These are phyloP conservation scores for Populus trichocarpa DNA, from an alignment of 441 rosid genomes.

Conservation along the genomic window DNA sequence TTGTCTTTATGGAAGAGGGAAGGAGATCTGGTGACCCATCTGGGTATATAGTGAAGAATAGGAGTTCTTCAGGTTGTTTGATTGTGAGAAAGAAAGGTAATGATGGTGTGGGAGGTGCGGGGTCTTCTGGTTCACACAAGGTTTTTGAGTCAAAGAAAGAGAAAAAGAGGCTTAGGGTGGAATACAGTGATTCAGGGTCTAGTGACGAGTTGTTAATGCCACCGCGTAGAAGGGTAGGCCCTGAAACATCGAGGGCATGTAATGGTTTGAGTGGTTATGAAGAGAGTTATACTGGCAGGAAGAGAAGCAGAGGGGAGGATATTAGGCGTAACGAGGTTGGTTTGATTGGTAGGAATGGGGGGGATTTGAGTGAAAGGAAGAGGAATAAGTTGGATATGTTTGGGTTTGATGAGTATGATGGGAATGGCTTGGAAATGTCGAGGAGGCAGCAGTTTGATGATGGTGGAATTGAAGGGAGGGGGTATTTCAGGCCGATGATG, in stretches of 20 bases:
- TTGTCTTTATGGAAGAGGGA: conserved; percentile 53
- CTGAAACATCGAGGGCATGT: conserved; percentile 40
- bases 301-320: conserved; percentile 41
- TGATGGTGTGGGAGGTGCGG: conserved; percentile 25
- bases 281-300: conserved; percentile 36
- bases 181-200: conserved; percentile 63
- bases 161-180: conserved; percentile 60
- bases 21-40: conserved; percentile 68
- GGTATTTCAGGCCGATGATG: conserved; percentile 43
- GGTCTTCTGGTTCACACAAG: conserved; percentile 37
- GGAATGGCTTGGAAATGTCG: conserved; percentile 45
- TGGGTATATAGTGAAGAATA: conserved; percentile 46
- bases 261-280: conserved; percentile 38
- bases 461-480: conserved; percentile 41
- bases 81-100: conserved; percentile 51
- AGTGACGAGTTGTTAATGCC: conserved; percentile 64
- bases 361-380: conserved; percentile 37
- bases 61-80: conserved; percentile 59
- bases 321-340: conserved; percentile 33
- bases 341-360: conserved; percentile 35
- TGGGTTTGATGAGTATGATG: conserved; percentile 83
- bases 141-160: conserved; percentile 38
- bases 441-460: conserved; percentile 42
- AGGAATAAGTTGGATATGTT: conserved; percentile 33
- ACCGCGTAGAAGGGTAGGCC: conserved; percentile 38